Conservation (phyloP, 2,329 filamentous ascomycete genomes). For the Aspergillus melleus region DNA sequence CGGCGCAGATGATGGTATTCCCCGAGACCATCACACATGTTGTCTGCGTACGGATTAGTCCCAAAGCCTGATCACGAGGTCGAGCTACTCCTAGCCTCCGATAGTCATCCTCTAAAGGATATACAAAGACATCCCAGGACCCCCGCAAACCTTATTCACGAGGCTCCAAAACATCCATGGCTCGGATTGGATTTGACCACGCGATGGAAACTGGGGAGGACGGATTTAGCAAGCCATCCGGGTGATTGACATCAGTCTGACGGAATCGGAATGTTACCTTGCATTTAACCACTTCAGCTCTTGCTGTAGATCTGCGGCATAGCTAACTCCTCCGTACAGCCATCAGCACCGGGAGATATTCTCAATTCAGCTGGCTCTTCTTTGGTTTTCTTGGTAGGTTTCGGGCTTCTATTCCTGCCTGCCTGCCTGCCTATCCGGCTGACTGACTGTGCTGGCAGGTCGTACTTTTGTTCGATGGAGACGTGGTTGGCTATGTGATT, state of each 20-base stretch:
- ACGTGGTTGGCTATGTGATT: neutral
- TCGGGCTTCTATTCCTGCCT: too few relatives aligned
- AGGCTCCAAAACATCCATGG: neutral
- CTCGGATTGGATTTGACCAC: neutral
- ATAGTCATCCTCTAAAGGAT: too few relatives aligned
- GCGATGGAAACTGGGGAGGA: neutral
- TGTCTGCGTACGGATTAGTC: too few relatives aligned
- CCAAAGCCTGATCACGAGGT: too few relatives aligned
- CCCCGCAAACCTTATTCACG: neutral
- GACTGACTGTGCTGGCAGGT: neutral
- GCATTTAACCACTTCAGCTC: neutral
- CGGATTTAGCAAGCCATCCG: neutral
- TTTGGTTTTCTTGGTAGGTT: neutral
- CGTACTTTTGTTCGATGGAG: neutral
- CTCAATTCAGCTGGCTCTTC: neutral
- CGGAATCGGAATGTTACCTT: neutral
- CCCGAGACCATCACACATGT: too few relatives aligned
- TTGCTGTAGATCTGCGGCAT: too few relatives aligned
- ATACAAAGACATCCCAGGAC: too few relatives aligned
- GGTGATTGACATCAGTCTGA: slow-evolving; percentile 6
- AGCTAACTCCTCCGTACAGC: too few relatives aligned
- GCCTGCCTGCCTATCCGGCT: neutral
- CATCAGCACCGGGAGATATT: neutral
- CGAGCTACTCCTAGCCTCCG: too few relatives aligned
- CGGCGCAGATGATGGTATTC: too few relatives aligned